Base-by-base conservation (phyloP, 495 filamentous ascomycete species). In the Cladorrhinum samala region DNA sequence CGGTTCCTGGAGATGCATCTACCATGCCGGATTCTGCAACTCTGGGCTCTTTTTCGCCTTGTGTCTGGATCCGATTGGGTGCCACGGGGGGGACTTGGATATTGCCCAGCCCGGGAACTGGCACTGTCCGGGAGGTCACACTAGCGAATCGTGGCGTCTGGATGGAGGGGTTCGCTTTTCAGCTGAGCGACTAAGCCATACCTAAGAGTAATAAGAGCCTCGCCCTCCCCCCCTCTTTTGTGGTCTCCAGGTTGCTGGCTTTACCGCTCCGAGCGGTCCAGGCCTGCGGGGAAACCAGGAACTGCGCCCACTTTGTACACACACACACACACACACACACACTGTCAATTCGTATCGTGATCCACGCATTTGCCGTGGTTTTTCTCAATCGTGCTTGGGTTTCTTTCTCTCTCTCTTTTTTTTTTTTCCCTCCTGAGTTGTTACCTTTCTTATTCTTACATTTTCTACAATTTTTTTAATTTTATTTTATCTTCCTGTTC, bases 61-160 rank as follows among this genome's bases (percentile, higher is more conserved):
- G 40, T 45, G 25, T 25, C 27, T 38, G n/a, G 16, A 1, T 45
- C 27, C 25, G 17, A 55, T 55, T 55, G 53, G 53, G 30, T 24
- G 52, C 11, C 4, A 52, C n/a, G 5, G 3, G 49, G 38, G 24
- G 27, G 30, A 33, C 20, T 20, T 53, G 44, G 23, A 41, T 18
- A 27, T 46, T 41, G 39, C 39, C n/a, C 27, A 33, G 6, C 5
- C 6, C 27, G 27, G 27, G 27, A 11, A 33, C 11, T 33, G 27
- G 27, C 11, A 33, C 11, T 5, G 11, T 33, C 27, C 27, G 27
- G 27, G 27, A 33, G 27, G 27, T 11, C 27, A 33, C 5, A 33
- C 27, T 33, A 33, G 11, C 11, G 27, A 33, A 33, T 33, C 11
- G 27, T 33, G 27, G 27, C 27, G 27, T 5, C 27, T 33, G 27